These are phyloP conservation scores for Lactarius hengduanensis DNA, from an alignment of 768 basidiomycete genomes.

Conservation along the genomic window DNA sequence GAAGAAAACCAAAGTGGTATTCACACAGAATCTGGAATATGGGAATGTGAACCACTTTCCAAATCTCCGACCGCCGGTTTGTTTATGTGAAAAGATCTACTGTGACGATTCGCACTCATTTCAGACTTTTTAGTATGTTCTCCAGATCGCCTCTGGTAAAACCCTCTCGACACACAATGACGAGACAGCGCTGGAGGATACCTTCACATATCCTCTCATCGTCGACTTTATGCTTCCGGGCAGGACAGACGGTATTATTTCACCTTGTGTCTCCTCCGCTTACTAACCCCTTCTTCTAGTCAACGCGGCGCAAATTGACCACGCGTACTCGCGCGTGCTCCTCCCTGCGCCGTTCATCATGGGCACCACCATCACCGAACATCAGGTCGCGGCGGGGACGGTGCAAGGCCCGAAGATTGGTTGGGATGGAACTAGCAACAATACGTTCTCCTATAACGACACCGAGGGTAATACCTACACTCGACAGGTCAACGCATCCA, in stretches of 20 bases:
- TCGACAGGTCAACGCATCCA: slow-evolving; percentile 57
- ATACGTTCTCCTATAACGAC: slow-evolving; percentile 64
- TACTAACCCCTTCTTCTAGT: slow-evolving; percentile 35
- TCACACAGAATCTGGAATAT: slow-evolving; percentile 58
- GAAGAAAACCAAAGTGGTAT: slow-evolving; percentile 50
- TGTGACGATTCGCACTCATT: not conserved
- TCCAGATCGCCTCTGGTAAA: slow-evolving; percentile 44
- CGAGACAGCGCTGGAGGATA: slow-evolving; percentile 43
- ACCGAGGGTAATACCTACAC: slow-evolving; percentile 33
- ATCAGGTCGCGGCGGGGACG: slow-evolving; percentile 61
- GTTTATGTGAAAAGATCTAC: not conserved
- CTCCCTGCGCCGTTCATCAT: slow-evolving; percentile 58
- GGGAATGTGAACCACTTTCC: slow-evolving; percentile 59
- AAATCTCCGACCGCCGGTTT: slow-evolving; percentile 43
- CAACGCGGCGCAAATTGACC: slow-evolving; percentile 48
- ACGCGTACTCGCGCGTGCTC: slow-evolving; percentile 62
- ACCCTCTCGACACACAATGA: slow-evolving; percentile 52
- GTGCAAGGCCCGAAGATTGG: not conserved
- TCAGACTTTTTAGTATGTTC: slow-evolving; percentile 40
- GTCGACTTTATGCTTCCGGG: slow-evolving; percentile 33
- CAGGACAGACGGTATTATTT: slow-evolving; percentile 33
- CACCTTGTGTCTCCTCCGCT: not conserved
- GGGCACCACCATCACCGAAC: slow-evolving; percentile 55
- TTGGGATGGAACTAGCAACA: slow-evolving; percentile 60
- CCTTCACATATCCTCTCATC: slow-evolving; percentile 50